Percentiles rank a stretch among this genome's conserved stretches.
phyloP scores from a whole-genome alignment of 805 yeast genomes.

The Tetrapisispora namnaoensis region DNA sequence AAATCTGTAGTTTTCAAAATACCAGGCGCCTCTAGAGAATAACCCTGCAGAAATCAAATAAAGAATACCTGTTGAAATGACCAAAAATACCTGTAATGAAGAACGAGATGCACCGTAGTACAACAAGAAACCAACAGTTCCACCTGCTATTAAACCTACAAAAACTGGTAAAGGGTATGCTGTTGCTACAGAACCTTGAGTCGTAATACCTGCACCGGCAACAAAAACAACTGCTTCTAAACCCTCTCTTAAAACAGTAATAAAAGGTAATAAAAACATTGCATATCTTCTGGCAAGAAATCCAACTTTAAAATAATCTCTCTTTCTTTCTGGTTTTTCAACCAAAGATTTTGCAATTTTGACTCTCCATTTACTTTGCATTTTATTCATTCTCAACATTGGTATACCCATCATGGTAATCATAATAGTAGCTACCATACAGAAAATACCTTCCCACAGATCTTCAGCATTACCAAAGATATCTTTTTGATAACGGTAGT shows the following conservation, averaged over 20 bases:
- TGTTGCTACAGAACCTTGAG: slow-evolving; percentile 42
- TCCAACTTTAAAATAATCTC: slow-evolving; percentile 45
- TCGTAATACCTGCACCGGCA: slow-evolving; percentile 82
- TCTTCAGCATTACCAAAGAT: slow-evolving; percentile 85
- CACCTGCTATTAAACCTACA: slow-evolving; percentile 75
- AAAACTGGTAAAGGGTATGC: slow-evolving; percentile 93
- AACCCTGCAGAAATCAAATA: slow-evolving; percentile 88
- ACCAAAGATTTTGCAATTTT: slow-evolving; percentile 82
- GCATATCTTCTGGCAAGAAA: slow-evolving; percentile 63
- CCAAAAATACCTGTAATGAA: slow-evolving; percentile 80
- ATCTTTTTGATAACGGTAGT: slow-evolving; percentile 71
- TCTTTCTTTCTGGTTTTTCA: slow-evolving; percentile 41
- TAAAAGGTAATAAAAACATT: slow-evolving; percentile 80
- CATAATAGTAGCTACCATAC: slow-evolving; percentile 80
- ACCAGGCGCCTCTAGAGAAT: slow-evolving; percentile 90
- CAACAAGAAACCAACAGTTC: slow-evolving; percentile 54
- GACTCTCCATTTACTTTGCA: slow-evolving; percentile 95
- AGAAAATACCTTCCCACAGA: slow-evolving; percentile 94
- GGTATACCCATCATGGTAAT: slow-evolving; percentile 94
- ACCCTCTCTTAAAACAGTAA: slow-evolving; percentile 94
- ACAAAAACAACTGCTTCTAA: slow-evolving; percentile 92
- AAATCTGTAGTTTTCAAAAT: slow-evolving; percentile 62
- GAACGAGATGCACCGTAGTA: slow-evolving; percentile 75
- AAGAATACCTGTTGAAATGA: slow-evolving; percentile 78
- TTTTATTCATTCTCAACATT: slow-evolving; percentile 89